Conservation (phyloP, 345 rosid species). For the Euphorbia tirucalli region DNA sequence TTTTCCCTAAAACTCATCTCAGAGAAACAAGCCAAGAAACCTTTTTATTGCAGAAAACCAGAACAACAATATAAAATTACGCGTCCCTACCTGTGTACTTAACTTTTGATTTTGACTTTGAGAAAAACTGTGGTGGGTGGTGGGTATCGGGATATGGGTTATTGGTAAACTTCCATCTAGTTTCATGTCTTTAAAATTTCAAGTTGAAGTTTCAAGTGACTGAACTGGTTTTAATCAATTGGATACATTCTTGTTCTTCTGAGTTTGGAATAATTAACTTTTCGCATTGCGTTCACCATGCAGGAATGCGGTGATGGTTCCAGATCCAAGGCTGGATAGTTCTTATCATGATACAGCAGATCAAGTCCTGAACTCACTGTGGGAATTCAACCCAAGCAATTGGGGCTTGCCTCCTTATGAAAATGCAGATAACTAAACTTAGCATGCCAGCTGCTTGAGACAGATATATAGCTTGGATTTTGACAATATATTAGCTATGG, state of each 20-base stretch:
- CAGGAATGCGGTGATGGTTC: constrained; percentile 87
- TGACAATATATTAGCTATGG: background rate
- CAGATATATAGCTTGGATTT: background rate
- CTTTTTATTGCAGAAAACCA: too few species aligned
- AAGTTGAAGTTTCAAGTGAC: background rate
- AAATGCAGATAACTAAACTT: constrained; percentile 21
- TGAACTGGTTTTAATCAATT: background rate
- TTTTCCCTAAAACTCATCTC: too few species aligned
- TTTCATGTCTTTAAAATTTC: too few species aligned
- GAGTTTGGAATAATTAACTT: background rate
- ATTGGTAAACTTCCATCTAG: too few species aligned
- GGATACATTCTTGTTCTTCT: background rate
- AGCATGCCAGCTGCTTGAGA: too few species aligned
- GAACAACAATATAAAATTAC: too few species aligned
- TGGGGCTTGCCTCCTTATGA: constrained; percentile 81
- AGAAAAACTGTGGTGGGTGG: too few species aligned
- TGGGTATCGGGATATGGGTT: too few species aligned
- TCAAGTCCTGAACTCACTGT: constrained; percentile 63
- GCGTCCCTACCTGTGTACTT: too few species aligned
- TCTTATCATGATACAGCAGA: constrained; percentile 60
- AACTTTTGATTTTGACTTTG: too few species aligned
- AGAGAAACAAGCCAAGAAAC: too few species aligned
- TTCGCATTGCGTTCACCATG: background rate
- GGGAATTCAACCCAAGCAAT: constrained; percentile 61
- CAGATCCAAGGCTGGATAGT: constrained; percentile 79